A percentile compares a stretch with the other conserved stretches of the same genome.
Evolutionary conservation across 305 asterid species (phyloP).

Genomic region (Stenogyne calaminthoides): DNA sequence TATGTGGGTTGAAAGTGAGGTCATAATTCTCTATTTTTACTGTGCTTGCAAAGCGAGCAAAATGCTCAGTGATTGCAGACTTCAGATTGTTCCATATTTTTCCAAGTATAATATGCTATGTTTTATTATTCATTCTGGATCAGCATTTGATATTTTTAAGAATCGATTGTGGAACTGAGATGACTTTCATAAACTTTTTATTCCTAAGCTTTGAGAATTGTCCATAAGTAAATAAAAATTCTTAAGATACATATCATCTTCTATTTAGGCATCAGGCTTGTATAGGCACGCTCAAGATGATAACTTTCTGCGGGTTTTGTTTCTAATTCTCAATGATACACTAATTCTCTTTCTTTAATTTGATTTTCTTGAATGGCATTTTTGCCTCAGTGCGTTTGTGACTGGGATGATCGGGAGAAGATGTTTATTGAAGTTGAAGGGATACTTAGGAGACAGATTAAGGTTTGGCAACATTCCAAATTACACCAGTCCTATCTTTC

Average conservation of each 20-base stretch:
- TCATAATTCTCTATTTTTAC: neutral
- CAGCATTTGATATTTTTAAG: neutral
- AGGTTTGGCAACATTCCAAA: slow-evolving; percentile 49
- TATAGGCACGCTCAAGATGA: slow-evolving; percentile 1
- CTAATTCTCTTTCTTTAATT: slow-evolving; percentile 21
- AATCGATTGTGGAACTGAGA: neutral
- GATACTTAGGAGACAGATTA: slow-evolving; percentile 88
- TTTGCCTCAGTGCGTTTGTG: slow-evolving; percentile 80
- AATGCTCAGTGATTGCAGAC: neutral
- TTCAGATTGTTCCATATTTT: neutral
- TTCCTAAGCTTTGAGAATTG: neutral
- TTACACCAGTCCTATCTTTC: neutral
- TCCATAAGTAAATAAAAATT: neutral
- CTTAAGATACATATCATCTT: slow-evolving; percentile 4
- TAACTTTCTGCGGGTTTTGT: neutral
- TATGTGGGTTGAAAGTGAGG: neutral
- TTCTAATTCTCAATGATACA: slow-evolving; percentile 16
- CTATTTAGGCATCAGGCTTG: neutral
- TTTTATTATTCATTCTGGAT: neutral
- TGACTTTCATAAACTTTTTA: neutral
- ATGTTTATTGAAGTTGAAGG: slow-evolving; percentile 93
- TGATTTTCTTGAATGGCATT: slow-evolving; percentile 23
- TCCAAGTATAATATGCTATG: neutral
- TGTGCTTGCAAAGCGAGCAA: neutral
- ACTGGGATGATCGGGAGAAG: slow-evolving; percentile 95